Base-by-base conservation (phyloP, 2,329 filamentous ascomycete genomes). In the Immersiporthe knoxdaviesiana region DNA sequence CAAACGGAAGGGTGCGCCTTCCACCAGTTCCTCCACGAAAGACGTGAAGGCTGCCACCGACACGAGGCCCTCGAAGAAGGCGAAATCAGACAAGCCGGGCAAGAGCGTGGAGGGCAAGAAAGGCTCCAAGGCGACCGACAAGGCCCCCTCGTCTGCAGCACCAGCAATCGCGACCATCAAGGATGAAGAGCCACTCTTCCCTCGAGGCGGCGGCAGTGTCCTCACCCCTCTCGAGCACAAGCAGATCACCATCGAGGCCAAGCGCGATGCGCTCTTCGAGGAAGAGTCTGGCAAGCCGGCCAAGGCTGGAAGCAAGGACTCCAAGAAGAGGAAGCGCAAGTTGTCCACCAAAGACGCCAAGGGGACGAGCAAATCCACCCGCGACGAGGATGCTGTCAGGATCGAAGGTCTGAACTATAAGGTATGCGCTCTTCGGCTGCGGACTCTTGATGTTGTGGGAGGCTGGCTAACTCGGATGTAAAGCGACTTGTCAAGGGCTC, bases 141-240 rank as follows among this genome's bases (percentile, higher is more conserved):
- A 69, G 47, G 32, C 39, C 18, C n/a, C 54, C 1, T 58, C 70
- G n/a, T 63, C 70, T 52, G 66, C 66, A 39, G 66, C 66, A 32
- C 63, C 66, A 3, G 56, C 68, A 10, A 77, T 86, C 67, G 84
- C 85, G 50, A 77, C 82, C 14, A 77, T 88, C 64, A 89, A 86
- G 24, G 91, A 96, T 73, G 96, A 98, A 73, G 96, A 97, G 77
- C 90, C 90, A 44, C 85, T 95, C 59, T 99, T 99, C 76, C 95
- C 96, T 74, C 89, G 96, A 85, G 96, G 96, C 68, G 97, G 96
- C 58, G 95, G 90, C 66, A 97, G 93, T 77, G 86, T 97, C 65
- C 83, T 99, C 77, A 97, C 96, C 1, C 94, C 96, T 27, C 84
- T 99, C 65, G 96, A 99, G 79, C 92, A 97, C 78, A 97, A 97